phyloP scores from a whole-genome alignment of 2,329 filamentous ascomycete species.

The Pseudogymnoascus sp. region DNA sequence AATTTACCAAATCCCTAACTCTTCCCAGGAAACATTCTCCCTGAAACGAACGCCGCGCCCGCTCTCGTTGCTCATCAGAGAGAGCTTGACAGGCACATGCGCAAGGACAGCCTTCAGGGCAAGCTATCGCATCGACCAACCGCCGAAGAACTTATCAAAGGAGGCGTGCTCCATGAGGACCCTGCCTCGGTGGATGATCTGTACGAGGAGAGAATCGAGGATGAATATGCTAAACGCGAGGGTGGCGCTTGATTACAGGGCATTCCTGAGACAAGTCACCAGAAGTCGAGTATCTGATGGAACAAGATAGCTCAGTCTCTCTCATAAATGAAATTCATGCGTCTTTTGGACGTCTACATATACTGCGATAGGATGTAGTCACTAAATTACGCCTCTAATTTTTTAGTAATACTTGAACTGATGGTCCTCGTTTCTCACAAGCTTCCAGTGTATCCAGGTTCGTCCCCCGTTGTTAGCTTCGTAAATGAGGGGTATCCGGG shows the following conservation, averaged over 20 bases:
- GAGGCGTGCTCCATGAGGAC: slow-evolving; percentile 69
- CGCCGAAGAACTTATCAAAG: slow-evolving; percentile 67
- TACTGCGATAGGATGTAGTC: neutral
- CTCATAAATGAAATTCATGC: neutral
- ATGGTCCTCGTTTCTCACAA: neutral
- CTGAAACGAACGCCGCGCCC: slow-evolving; percentile 68
- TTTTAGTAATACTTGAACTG: neutral
- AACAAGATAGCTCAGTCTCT: neutral
- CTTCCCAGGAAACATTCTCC: slow-evolving; percentile 71
- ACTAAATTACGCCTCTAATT: neutral
- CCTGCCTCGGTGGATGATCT: slow-evolving; percentile 45
- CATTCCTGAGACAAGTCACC: neutral
- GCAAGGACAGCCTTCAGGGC: slow-evolving; percentile 76
- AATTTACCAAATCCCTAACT: neutral
- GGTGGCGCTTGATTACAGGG: slow-evolving; percentile 43
- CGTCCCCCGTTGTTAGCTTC: neutral
- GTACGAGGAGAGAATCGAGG: slow-evolving; percentile 54
- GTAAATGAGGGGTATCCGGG: slow-evolving; percentile 4
- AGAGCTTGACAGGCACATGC: slow-evolving; percentile 83
- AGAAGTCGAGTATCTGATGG: neutral
- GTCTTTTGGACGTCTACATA: neutral
- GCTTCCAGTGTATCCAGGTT: neutral
- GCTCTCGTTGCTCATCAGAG: slow-evolving; percentile 71
- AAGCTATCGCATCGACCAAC: slow-evolving; percentile 71
- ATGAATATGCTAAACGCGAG: slow-evolving; percentile 53